These are phyloP conservation scores for Primulina huaijiensis DNA, from an alignment of 257 asterid genomes.

Conservation along the genomic window DNA sequence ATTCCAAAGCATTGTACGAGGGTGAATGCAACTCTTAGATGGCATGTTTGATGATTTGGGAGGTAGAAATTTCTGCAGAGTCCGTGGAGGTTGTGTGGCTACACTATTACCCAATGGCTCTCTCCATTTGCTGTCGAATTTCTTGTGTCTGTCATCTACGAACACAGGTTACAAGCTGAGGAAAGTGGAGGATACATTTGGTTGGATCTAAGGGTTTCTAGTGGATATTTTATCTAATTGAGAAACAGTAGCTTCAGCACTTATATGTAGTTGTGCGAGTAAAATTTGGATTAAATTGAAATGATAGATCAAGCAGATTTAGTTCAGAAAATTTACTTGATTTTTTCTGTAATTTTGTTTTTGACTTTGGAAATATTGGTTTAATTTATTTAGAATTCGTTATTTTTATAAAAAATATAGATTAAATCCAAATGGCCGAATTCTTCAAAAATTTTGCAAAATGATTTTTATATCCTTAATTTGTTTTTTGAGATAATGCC, in stretches of 20 bases:
- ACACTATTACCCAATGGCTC: background rate
- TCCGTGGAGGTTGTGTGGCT: background rate
- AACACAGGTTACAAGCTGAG: background rate
- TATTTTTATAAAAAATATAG: too few relatives aligned
- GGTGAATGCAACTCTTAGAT: slow-evolving; percentile 29
- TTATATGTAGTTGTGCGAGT: too few relatives aligned
- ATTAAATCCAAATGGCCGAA: too few relatives aligned
- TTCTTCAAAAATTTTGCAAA: too few relatives aligned
- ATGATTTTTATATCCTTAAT: too few relatives aligned
- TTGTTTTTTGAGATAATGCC: too few relatives aligned
- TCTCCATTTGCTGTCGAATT: background rate
- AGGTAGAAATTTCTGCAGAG: background rate
- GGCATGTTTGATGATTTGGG: slow-evolving; percentile 11
- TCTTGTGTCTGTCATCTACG: background rate
- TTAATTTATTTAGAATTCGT: background rate
- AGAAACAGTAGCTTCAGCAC: background rate
- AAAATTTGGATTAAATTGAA: too few relatives aligned
- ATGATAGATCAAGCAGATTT: background rate
- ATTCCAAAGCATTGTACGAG: slow-evolving; percentile 46
- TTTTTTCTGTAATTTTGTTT: background rate
- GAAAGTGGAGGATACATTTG: background rate
- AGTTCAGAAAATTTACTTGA: background rate
- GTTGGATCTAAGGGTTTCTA: background rate
- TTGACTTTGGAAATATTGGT: too few relatives aligned
- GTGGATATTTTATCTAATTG: background rate